Conservation (phyloP, 768 basidiomycete species). For the Trametes sanguinea region DNA sequence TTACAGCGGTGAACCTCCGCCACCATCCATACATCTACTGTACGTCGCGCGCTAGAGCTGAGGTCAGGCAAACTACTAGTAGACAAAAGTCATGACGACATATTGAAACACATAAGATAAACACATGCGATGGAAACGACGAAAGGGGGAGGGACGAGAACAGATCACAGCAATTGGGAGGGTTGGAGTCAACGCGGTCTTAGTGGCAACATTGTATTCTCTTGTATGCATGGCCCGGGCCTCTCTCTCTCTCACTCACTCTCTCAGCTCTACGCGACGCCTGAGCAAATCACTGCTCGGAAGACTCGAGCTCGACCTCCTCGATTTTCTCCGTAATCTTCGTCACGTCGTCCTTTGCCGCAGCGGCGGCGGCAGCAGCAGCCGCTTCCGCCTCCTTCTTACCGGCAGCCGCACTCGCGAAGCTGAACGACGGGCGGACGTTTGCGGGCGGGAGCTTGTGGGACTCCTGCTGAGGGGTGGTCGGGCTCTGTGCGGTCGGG, state of each 20-base stretch:
- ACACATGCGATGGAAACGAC: slow-evolving; percentile 16
- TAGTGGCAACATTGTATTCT: background rate
- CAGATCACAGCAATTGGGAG: slow-evolving; percentile 21
- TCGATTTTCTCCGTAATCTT: slow-evolving; percentile 36
- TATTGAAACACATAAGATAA: slow-evolving; percentile 27
- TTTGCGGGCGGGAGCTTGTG: slow-evolving; percentile 40
- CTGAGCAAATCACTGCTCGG: slow-evolving; percentile 9
- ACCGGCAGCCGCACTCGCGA: slow-evolving; percentile 70
- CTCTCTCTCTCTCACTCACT: too few relatives aligned
- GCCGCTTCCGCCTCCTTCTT: slow-evolving; percentile 40
- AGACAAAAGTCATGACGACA: slow-evolving; percentile 16
- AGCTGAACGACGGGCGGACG: slow-evolving; percentile 76
- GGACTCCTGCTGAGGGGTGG: slow-evolving; percentile 27
- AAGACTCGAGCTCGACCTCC: slow-evolving; percentile 34
- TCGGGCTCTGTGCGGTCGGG: slow-evolving; percentile 34
- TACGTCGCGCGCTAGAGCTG: background rate
- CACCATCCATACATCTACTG: slow-evolving; percentile 1
- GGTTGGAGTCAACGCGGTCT: background rate
- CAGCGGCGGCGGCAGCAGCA: slow-evolving; percentile 1
- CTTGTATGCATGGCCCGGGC: background rate
- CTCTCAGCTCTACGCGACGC: too few relatives aligned
- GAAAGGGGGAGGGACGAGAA: slow-evolving; percentile 1
- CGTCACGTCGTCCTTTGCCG: slow-evolving; percentile 25
- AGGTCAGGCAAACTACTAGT: slow-evolving; percentile 8
- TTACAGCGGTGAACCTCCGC: too few relatives aligned